A percentile compares a stretch with the other conserved stretches of the same genome.
Evolutionary conservation across 306 rosid species (phyloP).

Genomic region (Nissolia schottii): DNA sequence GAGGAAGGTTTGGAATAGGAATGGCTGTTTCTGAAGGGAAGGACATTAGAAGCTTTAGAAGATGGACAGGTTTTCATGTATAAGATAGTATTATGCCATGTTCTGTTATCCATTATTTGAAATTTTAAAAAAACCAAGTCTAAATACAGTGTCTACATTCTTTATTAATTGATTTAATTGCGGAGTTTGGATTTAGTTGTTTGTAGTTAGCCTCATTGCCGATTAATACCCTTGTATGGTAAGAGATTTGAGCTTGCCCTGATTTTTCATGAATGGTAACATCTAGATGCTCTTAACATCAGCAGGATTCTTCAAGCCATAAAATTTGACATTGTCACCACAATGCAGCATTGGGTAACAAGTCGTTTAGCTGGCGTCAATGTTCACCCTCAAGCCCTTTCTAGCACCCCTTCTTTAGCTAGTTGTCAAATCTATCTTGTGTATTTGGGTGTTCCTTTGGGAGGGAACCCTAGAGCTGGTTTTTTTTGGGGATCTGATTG

Average conservation of each 20-base stretch:
- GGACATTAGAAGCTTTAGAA: slow-evolving; percentile 38
- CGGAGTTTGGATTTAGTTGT: background rate
- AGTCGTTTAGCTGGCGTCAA: too few species aligned
- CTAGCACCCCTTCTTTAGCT: too few species aligned
- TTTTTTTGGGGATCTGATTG: too few species aligned
- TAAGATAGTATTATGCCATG: slow-evolving; percentile 17
- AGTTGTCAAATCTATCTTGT: too few species aligned
- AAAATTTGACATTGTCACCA: background rate
- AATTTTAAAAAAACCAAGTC: background rate
- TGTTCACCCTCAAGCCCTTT: too few species aligned
- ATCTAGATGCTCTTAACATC: background rate
- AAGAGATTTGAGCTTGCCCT: background rate
- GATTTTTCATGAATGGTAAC: background rate
- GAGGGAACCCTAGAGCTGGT: too few species aligned
- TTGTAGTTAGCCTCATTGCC: background rate
- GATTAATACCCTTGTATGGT: slow-evolving; percentile 14
- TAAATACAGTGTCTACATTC: background rate
- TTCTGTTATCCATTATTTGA: background rate
- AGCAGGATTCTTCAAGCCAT: background rate
- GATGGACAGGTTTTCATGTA: slow-evolving; percentile 63
- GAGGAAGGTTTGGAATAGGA: slow-evolving; percentile 62
- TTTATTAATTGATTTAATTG: slow-evolving; percentile 4
- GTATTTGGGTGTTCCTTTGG: too few species aligned
- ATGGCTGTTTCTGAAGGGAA: slow-evolving; percentile 61
- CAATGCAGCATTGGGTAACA: background rate